Evolutionary conservation across 108 stramenopile genomes (phyloP).

Genomic region (Phaeodactylum tricornutum): DNA sequence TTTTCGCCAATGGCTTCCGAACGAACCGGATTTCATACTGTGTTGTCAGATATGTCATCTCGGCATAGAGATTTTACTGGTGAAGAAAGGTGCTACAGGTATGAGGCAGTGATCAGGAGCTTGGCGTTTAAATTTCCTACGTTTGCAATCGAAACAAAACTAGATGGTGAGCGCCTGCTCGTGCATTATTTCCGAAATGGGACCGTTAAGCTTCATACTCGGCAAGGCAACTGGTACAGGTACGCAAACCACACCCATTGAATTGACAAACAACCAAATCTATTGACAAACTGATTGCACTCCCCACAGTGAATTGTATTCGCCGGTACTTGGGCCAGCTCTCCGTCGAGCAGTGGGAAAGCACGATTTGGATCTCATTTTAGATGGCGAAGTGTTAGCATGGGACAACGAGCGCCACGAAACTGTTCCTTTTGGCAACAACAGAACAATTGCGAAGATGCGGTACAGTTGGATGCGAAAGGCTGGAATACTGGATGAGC

Average conservation of each 20-base stretch:
- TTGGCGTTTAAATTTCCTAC: conserved; percentile 64
- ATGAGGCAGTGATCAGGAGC: not conserved
- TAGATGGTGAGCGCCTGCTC: conserved; percentile 78
- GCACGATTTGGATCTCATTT: conserved; percentile 59
- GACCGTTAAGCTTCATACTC: conserved; percentile 2
- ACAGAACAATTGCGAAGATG: conserved; percentile 56
- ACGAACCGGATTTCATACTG: conserved; percentile 38
- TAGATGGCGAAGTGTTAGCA: conserved; percentile 77
- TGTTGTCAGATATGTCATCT: not conserved
- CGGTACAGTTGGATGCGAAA: conserved; percentile 34
- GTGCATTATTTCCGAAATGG: conserved; percentile 26
- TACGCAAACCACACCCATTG: not conserved
- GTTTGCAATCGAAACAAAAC: conserved; percentile 68
- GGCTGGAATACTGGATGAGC: conserved; percentile 41
- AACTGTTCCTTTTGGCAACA: conserved; percentile 64
- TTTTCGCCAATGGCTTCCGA: conserved; percentile 68
- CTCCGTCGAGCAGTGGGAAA: conserved; percentile 50
- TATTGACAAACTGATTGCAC: not conserved
- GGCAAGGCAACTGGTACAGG: conserved; percentile 6
- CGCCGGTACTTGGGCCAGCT: conserved; percentile 64
- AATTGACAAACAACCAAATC: not conserved
- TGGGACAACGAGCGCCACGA: conserved; percentile 53
- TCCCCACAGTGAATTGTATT: conserved; percentile 48
- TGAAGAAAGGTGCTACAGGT: not conserved
- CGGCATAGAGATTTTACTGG: not conserved